Percentiles rank a stretch among this genome's conserved stretches.
phyloP scores from a whole-genome alignment of 2,329 filamentous ascomycete genomes.

The Cladosporium velox region DNA sequence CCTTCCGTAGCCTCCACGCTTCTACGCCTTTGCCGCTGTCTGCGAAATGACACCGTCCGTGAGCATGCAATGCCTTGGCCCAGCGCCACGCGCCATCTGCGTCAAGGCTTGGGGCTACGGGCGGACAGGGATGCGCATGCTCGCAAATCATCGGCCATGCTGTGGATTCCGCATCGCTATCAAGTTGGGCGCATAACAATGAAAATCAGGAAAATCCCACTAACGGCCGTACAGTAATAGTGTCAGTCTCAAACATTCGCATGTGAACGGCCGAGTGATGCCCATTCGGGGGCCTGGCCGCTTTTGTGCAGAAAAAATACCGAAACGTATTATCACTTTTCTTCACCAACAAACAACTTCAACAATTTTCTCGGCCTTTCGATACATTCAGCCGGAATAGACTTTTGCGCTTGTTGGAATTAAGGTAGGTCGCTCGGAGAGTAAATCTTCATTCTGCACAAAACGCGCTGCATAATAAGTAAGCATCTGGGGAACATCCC shows the following conservation, averaged over 20 bases:
- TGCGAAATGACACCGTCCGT: constrained; percentile 3
- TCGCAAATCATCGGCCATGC: constrained; percentile 6
- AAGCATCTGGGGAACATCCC: background rate
- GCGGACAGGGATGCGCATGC: background rate
- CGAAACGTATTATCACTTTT: background rate
- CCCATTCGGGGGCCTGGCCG: background rate
- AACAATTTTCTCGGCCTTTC: background rate
- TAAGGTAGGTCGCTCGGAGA: background rate
- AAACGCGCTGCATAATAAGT: background rate
- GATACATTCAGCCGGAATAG: background rate
- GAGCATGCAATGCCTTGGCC: background rate
- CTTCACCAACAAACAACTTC: background rate
- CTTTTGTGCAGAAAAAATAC: constrained; percentile 4
- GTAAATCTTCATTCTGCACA: background rate
- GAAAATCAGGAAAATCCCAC: background rate
- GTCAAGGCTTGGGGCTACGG: background rate
- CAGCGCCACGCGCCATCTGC: constrained; percentile 3
- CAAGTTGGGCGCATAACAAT: background rate
- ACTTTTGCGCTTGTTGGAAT: background rate
- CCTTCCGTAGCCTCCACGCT: background rate
- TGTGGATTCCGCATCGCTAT: constrained; percentile 1
- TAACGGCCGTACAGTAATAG: background rate
- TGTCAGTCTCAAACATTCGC: background rate
- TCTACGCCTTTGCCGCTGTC: background rate
- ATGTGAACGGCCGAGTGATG: background rate